These are phyloP conservation scores for Zasmidium angulare DNA, from an alignment of 2,329 filamentous ascomycete genomes.

Conservation along the genomic window DNA sequence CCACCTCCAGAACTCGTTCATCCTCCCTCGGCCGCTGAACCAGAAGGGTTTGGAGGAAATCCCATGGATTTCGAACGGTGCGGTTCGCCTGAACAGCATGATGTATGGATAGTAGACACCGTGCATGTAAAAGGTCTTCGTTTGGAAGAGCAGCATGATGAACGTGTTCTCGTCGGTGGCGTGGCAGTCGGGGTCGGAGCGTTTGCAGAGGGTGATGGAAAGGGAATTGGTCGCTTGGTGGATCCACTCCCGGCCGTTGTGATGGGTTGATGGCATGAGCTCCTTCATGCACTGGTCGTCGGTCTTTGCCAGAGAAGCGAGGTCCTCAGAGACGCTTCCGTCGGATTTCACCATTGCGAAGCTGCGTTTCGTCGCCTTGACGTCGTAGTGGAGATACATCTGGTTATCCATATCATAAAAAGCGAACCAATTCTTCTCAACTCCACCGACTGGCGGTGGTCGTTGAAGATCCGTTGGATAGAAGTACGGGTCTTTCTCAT, in stretches of 20 bases:
- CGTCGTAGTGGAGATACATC: conserved; percentile 54
- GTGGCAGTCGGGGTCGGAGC: conserved; percentile 46
- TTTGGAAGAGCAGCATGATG: conserved; percentile 54
- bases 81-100: conserved; percentile 48
- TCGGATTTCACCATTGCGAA: conserved; percentile 49
- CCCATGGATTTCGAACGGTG: conserved; percentile 52
- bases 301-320: conserved; percentile 37
- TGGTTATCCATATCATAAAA: conserved; percentile 55
- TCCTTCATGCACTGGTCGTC: conserved; percentile 52
- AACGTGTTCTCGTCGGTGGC: conserved; percentile 51
- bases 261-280: conserved; percentile 17
- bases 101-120: conserved; percentile 56
- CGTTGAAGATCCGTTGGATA: conserved; percentile 51
- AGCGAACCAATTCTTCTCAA: conserved; percentile 63
- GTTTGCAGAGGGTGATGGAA: conserved; percentile 53
- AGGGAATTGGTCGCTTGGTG: conserved; percentile 62
- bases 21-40: conserved; percentile 49
- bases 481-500: conserved; percentile 34
- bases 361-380: conserved; percentile 45
- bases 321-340: conserved; percentile 49
- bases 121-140: conserved; percentile 52
- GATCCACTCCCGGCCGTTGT: conserved; percentile 45
- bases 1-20: conserved; percentile 1
- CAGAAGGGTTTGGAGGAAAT: conserved; percentile 54
- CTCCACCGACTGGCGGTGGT: conserved; percentile 41